These are phyloP conservation scores for Umbelopsis isabellina DNA, from an alignment of 192 early-diverging fungal species.

Conservation along the genomic window DNA sequence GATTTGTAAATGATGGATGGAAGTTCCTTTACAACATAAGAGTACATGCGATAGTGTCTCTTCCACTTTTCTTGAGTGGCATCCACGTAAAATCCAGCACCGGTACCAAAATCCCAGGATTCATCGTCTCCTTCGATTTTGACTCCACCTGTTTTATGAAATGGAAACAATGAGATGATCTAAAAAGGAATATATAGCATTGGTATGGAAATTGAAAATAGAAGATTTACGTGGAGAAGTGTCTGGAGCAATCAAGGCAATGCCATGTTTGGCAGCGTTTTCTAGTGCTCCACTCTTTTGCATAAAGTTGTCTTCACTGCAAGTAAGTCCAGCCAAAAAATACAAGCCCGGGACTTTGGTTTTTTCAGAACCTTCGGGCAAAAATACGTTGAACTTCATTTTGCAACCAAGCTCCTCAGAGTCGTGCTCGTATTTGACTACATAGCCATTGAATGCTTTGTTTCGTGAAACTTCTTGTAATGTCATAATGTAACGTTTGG, in stretches of 20 bases:
- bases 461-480: conserved; percentile 54
- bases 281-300: conserved; percentile 78
- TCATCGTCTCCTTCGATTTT: conserved; percentile 75
- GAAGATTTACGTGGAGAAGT: conserved; percentile 73
- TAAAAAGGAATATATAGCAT: not conserved
- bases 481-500: conserved; percentile 17
- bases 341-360: conserved; percentile 56
- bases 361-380: conserved; percentile 57
- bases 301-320: conserved; percentile 88
- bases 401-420: conserved; percentile 64
- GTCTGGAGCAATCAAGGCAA: conserved; percentile 84
- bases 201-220: not conserved
- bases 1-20: conserved; percentile 55
- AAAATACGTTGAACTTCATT: conserved; percentile 80
- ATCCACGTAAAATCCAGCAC: conserved; percentile 73
- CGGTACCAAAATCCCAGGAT: conserved; percentile 68
- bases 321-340: conserved; percentile 84
- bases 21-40: conserved; percentile 79
- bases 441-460: conserved; percentile 70
- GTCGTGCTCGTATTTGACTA: conserved; percentile 73
- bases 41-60: conserved; percentile 82
- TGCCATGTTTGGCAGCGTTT: conserved; percentile 64
- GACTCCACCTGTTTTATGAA: conserved; percentile 47
- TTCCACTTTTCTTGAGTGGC: conserved; percentile 78
- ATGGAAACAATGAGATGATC: conserved; percentile 13